A percentile compares a stretch with the other conserved stretches of the same genome.
Evolutionary conservation across 495 filamentous ascomycete genomes (phyloP).

Genomic region (Podospora pseudocomata): DNA sequence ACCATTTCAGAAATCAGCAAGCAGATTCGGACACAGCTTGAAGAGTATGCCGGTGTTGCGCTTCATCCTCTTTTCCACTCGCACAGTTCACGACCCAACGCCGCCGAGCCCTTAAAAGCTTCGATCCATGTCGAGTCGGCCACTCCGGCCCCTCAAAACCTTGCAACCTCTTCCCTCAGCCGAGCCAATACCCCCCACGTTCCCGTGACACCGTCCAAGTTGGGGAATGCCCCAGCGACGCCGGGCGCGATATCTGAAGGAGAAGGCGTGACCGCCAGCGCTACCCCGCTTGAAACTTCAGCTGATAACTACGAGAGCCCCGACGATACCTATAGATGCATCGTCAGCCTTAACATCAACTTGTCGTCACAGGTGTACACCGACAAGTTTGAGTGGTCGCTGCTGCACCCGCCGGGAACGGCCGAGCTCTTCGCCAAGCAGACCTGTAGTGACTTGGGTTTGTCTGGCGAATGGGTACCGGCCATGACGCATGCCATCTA

Average conservation of each 20-base stretch:
- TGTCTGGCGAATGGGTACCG: constrained; percentile 89
- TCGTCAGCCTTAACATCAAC: constrained; percentile 88
- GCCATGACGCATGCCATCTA: constrained; percentile 96
- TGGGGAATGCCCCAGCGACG: constrained; percentile 15
- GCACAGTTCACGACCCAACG: constrained; percentile 39
- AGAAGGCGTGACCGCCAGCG: constrained; percentile 27
- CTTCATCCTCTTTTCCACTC: constrained; percentile 86
- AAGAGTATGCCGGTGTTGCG: constrained; percentile 93
- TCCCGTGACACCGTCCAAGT: constrained; percentile 33
- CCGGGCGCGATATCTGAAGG: constrained; percentile 24
- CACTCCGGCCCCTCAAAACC: constrained; percentile 40
- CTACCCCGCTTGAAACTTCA: constrained; percentile 23
- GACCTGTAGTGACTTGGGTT: constrained; percentile 86
- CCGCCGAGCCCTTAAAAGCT: constrained; percentile 41
- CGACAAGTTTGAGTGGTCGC: constrained; percentile 98
- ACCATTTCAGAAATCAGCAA: constrained; percentile 77
- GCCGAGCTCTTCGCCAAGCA: constrained; percentile 89
- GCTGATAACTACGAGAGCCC: constrained; percentile 52
- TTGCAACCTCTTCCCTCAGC: constrained; percentile 31
- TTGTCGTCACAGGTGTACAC: constrained; percentile 88
- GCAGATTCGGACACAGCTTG: constrained; percentile 90
- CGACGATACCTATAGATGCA: constrained; percentile 87
- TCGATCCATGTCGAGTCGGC: constrained; percentile 11
- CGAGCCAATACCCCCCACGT: constrained; percentile 47
- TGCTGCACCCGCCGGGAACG: constrained; percentile 85